Conservation (phyloP, 345 rosid genomes). For the Erucastrum elatum region DNA sequence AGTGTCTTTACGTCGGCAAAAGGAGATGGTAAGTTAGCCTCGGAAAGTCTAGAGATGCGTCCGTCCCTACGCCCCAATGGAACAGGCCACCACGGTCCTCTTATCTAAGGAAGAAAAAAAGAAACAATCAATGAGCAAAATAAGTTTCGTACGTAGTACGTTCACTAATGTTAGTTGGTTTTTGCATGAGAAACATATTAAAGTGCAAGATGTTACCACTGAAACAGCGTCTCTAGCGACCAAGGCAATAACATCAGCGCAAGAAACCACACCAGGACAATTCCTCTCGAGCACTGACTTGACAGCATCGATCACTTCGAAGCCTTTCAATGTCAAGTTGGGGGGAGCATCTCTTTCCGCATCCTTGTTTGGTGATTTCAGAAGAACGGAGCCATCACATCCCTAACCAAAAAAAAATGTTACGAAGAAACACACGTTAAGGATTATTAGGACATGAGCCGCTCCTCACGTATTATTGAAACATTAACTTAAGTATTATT, state of each 20-base stretch:
- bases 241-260: constrained; percentile 63
- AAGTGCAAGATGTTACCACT: constrained; percentile 27
- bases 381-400: constrained; percentile 56
- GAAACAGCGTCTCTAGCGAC: constrained; percentile 62
- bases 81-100: constrained; percentile 63
- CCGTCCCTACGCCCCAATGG: constrained; percentile 66
- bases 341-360: constrained; percentile 51
- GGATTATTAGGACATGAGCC: neutral
- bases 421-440: neutral
- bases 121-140: neutral
- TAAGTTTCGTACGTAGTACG: neutral
- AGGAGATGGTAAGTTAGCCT: constrained; percentile 49
- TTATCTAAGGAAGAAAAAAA: constrained; percentile 3
- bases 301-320: constrained; percentile 49
- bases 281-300: constrained; percentile 44
- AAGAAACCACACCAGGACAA: constrained; percentile 57
- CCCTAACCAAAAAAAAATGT: constrained; percentile 34
- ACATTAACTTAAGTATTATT: neutral
- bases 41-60: constrained; percentile 40
- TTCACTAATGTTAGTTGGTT: too few relatives aligned
- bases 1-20: constrained; percentile 31
- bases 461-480: neutral
- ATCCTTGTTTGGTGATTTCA: constrained; percentile 42
- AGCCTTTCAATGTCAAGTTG: constrained; percentile 49
- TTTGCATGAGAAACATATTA: neutral